Conservation (phyloP, 208 protist species). For the Eutreptiella sp. region DNA sequence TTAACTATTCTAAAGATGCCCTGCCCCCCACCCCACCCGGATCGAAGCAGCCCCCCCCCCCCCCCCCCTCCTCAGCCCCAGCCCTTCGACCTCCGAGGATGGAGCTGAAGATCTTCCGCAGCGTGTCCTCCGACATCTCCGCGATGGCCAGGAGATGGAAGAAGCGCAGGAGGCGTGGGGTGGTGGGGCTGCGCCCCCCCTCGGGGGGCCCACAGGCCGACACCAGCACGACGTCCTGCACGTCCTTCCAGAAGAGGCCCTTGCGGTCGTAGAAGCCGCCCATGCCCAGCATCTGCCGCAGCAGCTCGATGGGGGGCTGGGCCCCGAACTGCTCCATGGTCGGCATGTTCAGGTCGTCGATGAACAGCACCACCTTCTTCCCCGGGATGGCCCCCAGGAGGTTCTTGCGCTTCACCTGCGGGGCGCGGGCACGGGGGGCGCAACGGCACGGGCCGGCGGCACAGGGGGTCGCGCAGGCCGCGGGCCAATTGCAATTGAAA, state of each 20-base stretch:
- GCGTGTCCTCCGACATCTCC: slow-evolving; percentile 80
- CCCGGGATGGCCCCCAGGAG: slow-evolving; percentile 84
- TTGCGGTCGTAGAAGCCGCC: slow-evolving; percentile 93
- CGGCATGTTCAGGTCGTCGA: slow-evolving; percentile 98
- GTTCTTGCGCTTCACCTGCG: slow-evolving; percentile 90
- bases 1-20: too few relatives aligned
- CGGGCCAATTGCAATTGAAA: too few relatives aligned
- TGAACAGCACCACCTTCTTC: slow-evolving; percentile 86
- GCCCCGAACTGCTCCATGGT: slow-evolving; percentile 89
- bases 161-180: slow-evolving; percentile 79
- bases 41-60: too few relatives aligned
- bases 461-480: too few relatives aligned
- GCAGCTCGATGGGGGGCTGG: slow-evolving; percentile 92
- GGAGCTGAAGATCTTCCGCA: slow-evolving; percentile 84
- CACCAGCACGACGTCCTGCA: slow-evolving; percentile 89
- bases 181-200: slow-evolving; percentile 87
- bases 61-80: too few relatives aligned
- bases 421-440: too few relatives aligned
- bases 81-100: too few relatives aligned
- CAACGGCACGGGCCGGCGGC: too few relatives aligned
- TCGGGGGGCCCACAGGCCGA: slow-evolving; percentile 88
- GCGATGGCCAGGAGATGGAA: slow-evolving; percentile 89
- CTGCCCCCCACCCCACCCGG: too few relatives aligned
- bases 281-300: slow-evolving; percentile 91
- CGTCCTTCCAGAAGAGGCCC: slow-evolving; percentile 85